Conservation (phyloP, 306 rosid species). For the Boehmeria nivea region DNA sequence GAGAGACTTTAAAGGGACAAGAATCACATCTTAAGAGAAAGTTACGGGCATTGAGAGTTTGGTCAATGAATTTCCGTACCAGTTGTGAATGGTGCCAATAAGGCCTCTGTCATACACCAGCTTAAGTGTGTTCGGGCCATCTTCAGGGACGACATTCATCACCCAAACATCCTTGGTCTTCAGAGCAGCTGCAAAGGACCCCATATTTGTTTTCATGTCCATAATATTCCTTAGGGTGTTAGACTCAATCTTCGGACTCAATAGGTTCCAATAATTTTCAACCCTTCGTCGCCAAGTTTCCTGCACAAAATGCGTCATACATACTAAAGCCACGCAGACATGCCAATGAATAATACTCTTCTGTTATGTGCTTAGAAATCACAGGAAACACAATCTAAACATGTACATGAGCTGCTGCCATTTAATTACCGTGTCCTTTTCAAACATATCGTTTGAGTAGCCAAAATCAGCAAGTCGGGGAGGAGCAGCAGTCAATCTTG, state of each 20-base stretch:
- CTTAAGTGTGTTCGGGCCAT: conserved; percentile 85
- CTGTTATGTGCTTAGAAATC: too few relatives aligned
- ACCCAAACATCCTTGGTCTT: conserved; percentile 86
- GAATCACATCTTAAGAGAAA: too few relatives aligned
- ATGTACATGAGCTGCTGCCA: conserved; percentile 5
- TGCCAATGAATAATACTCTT: too few relatives aligned
- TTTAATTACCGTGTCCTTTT: conserved; percentile 70
- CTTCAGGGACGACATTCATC: conserved; percentile 86
- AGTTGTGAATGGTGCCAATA: conserved; percentile 70
- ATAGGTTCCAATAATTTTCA: conserved; percentile 74
- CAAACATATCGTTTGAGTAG: conserved; percentile 74
- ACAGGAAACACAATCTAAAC: conserved; percentile 5
- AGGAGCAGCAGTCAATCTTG: conserved; percentile 79
- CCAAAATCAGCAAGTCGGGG: conserved; percentile 94
- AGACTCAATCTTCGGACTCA: conserved; percentile 56
- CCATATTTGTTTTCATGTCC: conserved; percentile 96
- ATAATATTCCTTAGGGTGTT: conserved; percentile 75
- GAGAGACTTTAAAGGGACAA: not conserved
- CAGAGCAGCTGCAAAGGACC: conserved; percentile 89
- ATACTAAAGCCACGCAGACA: not conserved
- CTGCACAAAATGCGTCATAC: conserved; percentile 38
- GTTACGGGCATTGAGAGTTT: not conserved
- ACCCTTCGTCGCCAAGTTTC: conserved; percentile 78
- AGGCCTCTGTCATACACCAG: conserved; percentile 90
- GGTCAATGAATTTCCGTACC: conserved; percentile 37